A percentile compares a stretch with the other conserved stretches of the same genome.
These are phyloP conservation scores for Aspergillus felis DNA, from an alignment of 2,329 filamentous ascomycete genomes.

Conservation along the genomic window DNA sequence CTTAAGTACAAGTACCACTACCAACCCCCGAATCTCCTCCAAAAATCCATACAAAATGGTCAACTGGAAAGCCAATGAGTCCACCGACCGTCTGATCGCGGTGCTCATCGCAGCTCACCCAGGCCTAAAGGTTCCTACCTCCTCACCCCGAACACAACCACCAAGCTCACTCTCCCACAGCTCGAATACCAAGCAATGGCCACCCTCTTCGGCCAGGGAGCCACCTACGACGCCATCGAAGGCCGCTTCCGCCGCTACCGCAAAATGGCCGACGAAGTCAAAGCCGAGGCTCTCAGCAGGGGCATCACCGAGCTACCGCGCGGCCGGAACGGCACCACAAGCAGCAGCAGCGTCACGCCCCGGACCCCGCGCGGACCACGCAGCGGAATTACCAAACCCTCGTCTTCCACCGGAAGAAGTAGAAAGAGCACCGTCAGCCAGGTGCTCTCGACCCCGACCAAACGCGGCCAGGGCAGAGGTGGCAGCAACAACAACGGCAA, in stretches of 20 bases:
- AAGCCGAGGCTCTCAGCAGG: conserved; percentile 18
- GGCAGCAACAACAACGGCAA: background rate
- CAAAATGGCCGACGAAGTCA: conserved; percentile 35
- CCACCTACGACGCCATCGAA: conserved; percentile 49
- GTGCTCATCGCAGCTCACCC: conserved; percentile 27
- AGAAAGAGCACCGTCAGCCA: background rate
- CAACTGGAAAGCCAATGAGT: conserved; percentile 25
- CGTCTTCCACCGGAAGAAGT: conserved; percentile 1
- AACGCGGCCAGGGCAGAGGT: background rate
- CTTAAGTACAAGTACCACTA: background rate
- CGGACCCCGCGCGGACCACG: conserved; percentile 15
- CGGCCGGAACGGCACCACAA: conserved; percentile 1
- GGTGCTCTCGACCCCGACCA: conserved; percentile 3
- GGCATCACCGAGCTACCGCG: conserved; percentile 12
- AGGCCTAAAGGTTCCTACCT: conserved; percentile 18
- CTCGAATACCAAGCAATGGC: conserved; percentile 45
- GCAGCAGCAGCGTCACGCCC: conserved; percentile 4
- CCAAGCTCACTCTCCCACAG: conserved; percentile 23
- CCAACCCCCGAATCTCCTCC: background rate
- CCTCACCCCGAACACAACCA: too few species aligned
- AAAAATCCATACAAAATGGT: conserved; percentile 20
- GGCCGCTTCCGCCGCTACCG: conserved; percentile 45
- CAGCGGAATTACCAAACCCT: conserved; percentile 13
- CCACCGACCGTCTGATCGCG: conserved; percentile 23
- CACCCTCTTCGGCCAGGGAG: conserved; percentile 41